These are phyloP conservation scores for Mrakiaceae sp. DNA, from an alignment of 1,284 basidiomycete genomes.

Conservation along the genomic window DNA sequence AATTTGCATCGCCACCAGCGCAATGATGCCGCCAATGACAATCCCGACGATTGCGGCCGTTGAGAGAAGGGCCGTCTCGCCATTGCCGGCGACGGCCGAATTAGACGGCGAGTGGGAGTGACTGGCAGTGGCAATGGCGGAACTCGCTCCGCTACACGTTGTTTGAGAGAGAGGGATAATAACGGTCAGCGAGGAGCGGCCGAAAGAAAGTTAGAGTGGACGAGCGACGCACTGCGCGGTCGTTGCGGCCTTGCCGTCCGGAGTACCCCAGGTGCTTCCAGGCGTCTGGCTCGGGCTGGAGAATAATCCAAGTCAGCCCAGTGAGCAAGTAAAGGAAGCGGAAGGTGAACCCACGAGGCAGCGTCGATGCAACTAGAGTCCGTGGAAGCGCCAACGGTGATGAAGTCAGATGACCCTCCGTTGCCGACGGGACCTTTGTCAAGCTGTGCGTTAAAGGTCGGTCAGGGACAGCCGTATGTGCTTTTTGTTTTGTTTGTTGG, in stretches of 20 bases:
- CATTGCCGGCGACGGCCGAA: not conserved
- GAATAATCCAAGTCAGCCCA: not conserved
- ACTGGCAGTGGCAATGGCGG: not conserved
- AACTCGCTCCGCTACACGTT: no score
- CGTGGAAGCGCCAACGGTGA: not conserved
- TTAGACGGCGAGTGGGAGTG: not conserved
- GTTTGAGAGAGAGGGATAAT: not conserved
- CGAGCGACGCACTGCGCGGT: not conserved
- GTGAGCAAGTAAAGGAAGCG: not conserved
- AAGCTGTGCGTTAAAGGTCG: slow-evolving; percentile 4
- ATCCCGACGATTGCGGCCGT: slow-evolving; percentile 8
- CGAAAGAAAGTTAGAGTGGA: not conserved
- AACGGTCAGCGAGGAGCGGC: not conserved
- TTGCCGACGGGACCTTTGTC: slow-evolving; percentile 3
- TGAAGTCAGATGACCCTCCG: slow-evolving; percentile 10
- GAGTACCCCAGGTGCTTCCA: slow-evolving; percentile 12
- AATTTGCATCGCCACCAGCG: slow-evolving; percentile 5
- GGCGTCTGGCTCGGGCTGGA: slow-evolving; percentile 7
- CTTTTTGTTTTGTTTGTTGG: no score
- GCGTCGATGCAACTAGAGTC: slow-evolving; percentile 11
- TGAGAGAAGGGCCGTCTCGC: not conserved
- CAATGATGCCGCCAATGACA: slow-evolving; percentile 4
- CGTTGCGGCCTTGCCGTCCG: slow-evolving; percentile 15
- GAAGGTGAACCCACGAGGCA: slow-evolving; percentile 2
- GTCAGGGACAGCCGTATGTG: not conserved